These are phyloP conservation scores for Carex pumila DNA, from an alignment of 176 grass and related monocot genomes.

Conservation along the genomic window DNA sequence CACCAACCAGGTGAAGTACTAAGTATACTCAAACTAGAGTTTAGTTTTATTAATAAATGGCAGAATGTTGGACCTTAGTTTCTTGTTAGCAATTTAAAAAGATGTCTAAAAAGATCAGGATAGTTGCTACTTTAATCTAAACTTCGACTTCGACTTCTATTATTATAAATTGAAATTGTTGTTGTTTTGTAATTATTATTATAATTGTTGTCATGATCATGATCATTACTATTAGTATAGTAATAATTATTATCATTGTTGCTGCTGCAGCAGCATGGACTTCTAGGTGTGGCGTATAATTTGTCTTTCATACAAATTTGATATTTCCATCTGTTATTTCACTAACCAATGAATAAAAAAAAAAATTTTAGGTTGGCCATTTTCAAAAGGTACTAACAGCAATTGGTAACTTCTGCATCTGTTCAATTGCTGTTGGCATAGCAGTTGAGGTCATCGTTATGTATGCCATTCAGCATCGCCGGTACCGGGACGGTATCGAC, in stretches of 20 bases:
- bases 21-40: not conserved
- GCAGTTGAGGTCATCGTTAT: slow-evolving; percentile 64
- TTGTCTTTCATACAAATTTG: not conserved
- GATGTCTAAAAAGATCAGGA: not conserved
- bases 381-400: slow-evolving; percentile 84
- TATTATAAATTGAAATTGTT: not conserved
- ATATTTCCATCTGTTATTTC: not conserved
- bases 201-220: not conserved
- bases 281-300: not conserved
- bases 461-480: slow-evolving; percentile 72
- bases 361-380: slow-evolving; percentile 47
- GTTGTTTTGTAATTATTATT: not conserved
- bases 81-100: not conserved
- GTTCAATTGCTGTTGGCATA: slow-evolving; percentile 52
- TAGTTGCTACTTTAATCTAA: not conserved
- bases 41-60: not conserved
- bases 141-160: not conserved
- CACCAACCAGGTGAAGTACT: slow-evolving; percentile 54
- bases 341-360: not conserved
- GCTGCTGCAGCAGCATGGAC: not conserved
- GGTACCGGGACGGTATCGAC: slow-evolving; percentile 85
- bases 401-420: slow-evolving; percentile 98
- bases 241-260: not conserved
- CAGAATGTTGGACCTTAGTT: not conserved
- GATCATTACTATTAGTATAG: not conserved